A percentile compares a stretch with the other conserved stretches of the same genome.
Conservation (phyloP, 139 green algal genomes). For the Mesotaenium endlicherianum region DNA sequence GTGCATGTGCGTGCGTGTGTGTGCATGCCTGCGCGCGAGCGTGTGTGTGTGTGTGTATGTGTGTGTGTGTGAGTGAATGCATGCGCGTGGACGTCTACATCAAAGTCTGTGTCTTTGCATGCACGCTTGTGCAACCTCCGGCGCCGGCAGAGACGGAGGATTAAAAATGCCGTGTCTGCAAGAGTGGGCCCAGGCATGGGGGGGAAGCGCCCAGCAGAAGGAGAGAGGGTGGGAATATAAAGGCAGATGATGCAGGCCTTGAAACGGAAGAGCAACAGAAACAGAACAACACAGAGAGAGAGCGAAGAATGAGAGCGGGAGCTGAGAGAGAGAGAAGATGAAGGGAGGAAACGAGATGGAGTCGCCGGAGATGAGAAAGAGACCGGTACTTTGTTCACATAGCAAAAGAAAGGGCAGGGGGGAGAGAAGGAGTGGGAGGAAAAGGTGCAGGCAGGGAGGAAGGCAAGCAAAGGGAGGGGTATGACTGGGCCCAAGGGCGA, state of each 20-base stretch:
- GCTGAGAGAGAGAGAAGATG: not conserved
- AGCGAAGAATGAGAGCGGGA: not conserved
- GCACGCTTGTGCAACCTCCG: too few species aligned
- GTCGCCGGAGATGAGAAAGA: not conserved
- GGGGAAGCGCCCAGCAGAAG: not conserved
- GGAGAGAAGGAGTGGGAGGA: not conserved
- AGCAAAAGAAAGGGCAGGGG: not conserved
- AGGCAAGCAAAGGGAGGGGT: not conserved
- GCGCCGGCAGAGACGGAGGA: too few species aligned
- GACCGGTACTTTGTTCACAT: not conserved
- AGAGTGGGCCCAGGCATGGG: too few species aligned
- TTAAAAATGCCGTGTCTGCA: too few species aligned
- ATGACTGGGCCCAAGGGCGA: conserved; percentile 5
- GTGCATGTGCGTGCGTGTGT: too few species aligned
- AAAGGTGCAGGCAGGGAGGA: not conserved
- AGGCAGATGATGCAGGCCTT: not conserved
- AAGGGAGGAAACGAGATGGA: not conserved
- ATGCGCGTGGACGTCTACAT: too few species aligned
- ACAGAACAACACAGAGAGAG: not conserved
- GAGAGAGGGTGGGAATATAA: not conserved
- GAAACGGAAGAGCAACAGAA: not conserved
- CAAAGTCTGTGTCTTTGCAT: too few species aligned
- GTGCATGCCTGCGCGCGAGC: too few species aligned
- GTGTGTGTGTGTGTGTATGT: too few species aligned
- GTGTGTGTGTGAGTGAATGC: too few species aligned